Base-by-base conservation (phyloP, 768 basidiomycete species). In the Lanmaoa pseudosensibilis region DNA sequence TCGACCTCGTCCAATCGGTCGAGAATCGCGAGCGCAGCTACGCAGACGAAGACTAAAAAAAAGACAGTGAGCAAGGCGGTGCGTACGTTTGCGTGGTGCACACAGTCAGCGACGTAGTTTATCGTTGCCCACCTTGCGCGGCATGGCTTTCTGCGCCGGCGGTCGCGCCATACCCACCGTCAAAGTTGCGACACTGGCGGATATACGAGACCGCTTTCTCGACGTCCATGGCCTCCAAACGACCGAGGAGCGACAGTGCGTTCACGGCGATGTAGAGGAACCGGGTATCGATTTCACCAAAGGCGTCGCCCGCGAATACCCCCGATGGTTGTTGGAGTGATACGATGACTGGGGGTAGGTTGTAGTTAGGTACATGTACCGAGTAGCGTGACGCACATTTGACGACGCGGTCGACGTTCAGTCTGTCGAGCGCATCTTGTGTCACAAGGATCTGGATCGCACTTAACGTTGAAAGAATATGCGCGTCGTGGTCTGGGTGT, bases 71-170 rank as follows among this genome's bases (percentile, higher is more conserved):
- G 33, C 1, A 27, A 34, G 2, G 18, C 6, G 15, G n/a, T 2
- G 19, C 10, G 16, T 40, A 32, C 44, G 36, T 34, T 34, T 21
- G 18, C 13, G 46, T 41, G 23, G 25, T 15, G 12, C n/a, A 30
- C 10, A 33, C n/a, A 9, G 18, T 10, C 7, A n/a, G 11, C 15
- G 25, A 25, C 11, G 1, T n/a, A 18, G 13, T 19, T 19, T n/a
- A 7, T 18, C 9, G 2, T 19, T 18, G 67, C 64, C 3, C 49
- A 94, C 96, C 93, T 81, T 94, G 92, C 0, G 80, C 91, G 13
- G 94, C 84, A 75, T 99, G 97, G 57, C 90, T 94, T 74, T 99
- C 97, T 1, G 91, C 94, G 0, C 95, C 97, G 16, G 84, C 80
- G 16, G 76, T 72, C 45, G 80, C 86, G 25, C 97, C 96, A 66